phyloP scores from a whole-genome alignment of 805 yeast species.

The Monosporozyma servazzii region DNA sequence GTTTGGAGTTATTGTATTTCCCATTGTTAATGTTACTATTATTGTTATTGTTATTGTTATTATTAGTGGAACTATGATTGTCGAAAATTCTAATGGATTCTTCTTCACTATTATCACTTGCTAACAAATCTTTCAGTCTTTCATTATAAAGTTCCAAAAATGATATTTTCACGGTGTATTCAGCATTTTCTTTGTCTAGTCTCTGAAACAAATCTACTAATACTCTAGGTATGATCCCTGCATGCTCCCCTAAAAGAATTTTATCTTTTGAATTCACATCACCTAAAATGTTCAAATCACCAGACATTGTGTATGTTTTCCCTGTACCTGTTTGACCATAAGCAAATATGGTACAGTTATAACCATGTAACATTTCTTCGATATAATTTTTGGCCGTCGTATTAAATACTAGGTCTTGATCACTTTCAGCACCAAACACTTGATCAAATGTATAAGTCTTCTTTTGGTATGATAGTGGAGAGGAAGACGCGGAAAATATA shows the following conservation, averaged over 20 bases:
- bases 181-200: constrained; percentile 36
- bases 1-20: neutral
- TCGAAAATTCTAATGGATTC: constrained; percentile 40
- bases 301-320: constrained; percentile 67
- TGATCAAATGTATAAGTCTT: constrained; percentile 65
- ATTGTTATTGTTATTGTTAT: constrained; percentile 1
- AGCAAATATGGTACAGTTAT: constrained; percentile 72
- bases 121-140: constrained; percentile 58
- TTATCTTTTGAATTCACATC: constrained; percentile 20
- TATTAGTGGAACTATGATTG: constrained; percentile 23
- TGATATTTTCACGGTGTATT: constrained; percentile 57
- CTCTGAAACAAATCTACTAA: constrained; percentile 45
- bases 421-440: constrained; percentile 74
- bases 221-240: constrained; percentile 58
- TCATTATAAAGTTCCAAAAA: constrained; percentile 80
- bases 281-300: constrained; percentile 45
- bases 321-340: constrained; percentile 90
- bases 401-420: constrained; percentile 57
- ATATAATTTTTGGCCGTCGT: constrained; percentile 50
- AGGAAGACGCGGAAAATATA: constrained; percentile 20
- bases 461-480: constrained; percentile 15
- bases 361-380: constrained; percentile 59
- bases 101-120: constrained; percentile 34
- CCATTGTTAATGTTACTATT: neutral
- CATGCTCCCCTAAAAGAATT: constrained; percentile 33